A percentile compares a stretch with the other conserved stretches of the same genome.
Conservation (phyloP, 2,329 filamentous ascomycete species). For the Apiospora arundinis region DNA sequence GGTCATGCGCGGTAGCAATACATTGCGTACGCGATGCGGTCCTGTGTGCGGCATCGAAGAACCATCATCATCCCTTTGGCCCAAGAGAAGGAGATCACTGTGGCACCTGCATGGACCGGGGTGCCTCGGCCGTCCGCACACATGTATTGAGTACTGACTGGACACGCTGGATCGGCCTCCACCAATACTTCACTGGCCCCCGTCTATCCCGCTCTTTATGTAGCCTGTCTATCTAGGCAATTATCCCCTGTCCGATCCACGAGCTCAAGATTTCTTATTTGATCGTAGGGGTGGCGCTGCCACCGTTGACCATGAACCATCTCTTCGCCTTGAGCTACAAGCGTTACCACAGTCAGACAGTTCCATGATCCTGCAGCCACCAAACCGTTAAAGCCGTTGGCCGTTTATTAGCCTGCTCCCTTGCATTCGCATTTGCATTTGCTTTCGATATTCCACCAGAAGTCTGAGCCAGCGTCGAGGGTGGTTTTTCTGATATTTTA, state of each 20-base stretch:
- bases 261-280: conserved; percentile 12
- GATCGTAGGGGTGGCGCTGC: conserved; percentile 15
- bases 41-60: background rate
- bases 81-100: conserved; percentile 7
- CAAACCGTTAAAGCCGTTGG: conserved; percentile 9
- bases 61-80: background rate
- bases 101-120: conserved; percentile 26
- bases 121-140: conserved; percentile 9
- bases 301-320: background rate
- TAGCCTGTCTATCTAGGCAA: conserved; percentile 1
- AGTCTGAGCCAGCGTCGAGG: background rate
- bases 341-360: background rate
- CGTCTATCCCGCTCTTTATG: background rate
- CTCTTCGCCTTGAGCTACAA: background rate
- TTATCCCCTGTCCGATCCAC: conserved; percentile 12
- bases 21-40: background rate
- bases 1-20: background rate
- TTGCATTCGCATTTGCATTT: background rate
- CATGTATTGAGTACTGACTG: conserved; percentile 11
- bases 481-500: background rate
- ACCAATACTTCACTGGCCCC: background rate
- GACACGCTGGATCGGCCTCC: conserved; percentile 1
- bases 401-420: background rate
- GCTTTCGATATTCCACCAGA: background rate
- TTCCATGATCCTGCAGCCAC: conserved; percentile 9